Percentiles rank a stretch among this genome's conserved stretches.
Evolutionary conservation across 169 alveolate genomes (phyloP).

Genomic region (Cryptosporidium viatorum): DNA sequence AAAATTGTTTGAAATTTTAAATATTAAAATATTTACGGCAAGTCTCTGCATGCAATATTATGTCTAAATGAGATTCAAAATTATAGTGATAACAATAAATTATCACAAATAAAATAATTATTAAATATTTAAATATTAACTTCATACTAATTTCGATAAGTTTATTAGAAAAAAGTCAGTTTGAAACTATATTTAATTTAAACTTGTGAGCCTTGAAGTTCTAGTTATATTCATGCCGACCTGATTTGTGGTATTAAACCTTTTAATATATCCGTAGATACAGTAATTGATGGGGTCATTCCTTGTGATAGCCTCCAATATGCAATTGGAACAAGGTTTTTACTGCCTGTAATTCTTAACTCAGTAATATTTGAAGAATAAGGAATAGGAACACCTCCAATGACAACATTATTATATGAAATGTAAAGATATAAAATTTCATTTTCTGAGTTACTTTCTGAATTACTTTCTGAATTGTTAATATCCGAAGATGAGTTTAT

Average conservation of each 20-base stretch:
- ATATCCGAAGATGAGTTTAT: background rate
- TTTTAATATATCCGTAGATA: slow-evolving; percentile 3
- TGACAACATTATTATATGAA: slow-evolving; percentile 1
- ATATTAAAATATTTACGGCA: background rate
- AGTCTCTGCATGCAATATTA: slow-evolving; percentile 58
- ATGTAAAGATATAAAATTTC: slow-evolving; percentile 23
- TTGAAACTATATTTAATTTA: background rate
- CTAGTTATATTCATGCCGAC: background rate
- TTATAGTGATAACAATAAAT: background rate
- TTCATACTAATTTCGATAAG: background rate
- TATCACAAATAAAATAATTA: background rate
- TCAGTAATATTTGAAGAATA: background rate
- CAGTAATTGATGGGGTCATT: slow-evolving; percentile 21
- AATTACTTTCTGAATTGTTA: background rate
- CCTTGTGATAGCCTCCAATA: slow-evolving; percentile 30
- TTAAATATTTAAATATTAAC: background rate
- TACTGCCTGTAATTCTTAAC: slow-evolving; percentile 5
- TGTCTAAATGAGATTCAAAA: background rate
- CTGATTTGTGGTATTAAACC: slow-evolving; percentile 44
- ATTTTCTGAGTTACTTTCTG: background rate
- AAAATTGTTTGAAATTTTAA: background rate
- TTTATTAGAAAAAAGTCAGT: background rate
- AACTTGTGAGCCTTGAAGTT: background rate
- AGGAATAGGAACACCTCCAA: slow-evolving; percentile 32
- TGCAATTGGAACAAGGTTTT: slow-evolving; percentile 15